Percentiles rank a stretch among this genome's conserved stretches.
Evolutionary conservation across 2,329 filamentous ascomycete genomes (phyloP).

Genomic region (Claviceps maximensis): DNA sequence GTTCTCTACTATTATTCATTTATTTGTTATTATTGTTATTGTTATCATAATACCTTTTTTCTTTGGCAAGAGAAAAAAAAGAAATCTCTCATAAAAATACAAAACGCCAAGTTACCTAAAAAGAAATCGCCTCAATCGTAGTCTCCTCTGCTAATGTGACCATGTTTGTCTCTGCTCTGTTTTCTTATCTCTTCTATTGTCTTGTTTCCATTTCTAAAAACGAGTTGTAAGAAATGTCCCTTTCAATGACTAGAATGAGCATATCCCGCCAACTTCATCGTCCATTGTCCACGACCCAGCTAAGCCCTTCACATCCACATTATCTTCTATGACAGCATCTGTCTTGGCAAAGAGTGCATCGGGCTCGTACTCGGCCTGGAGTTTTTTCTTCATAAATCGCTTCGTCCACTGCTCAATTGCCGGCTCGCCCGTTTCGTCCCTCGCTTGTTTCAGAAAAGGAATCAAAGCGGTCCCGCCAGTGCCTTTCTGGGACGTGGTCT

Average conservation of each 20-base stretch:
- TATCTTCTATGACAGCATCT: slow-evolving; percentile 26
- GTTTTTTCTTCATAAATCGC: slow-evolving; percentile 42
- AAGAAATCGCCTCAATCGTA: too few relatives aligned
- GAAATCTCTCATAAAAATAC: too few relatives aligned
- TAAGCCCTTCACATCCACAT: slow-evolving; percentile 48
- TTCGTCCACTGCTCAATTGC: slow-evolving; percentile 57
- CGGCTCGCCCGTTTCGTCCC: slow-evolving; percentile 90
- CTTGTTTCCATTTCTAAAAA: neutral
- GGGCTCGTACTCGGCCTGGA: slow-evolving; percentile 33
- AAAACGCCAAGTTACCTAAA: too few relatives aligned
- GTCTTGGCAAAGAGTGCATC: slow-evolving; percentile 47
- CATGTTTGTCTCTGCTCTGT: neutral
- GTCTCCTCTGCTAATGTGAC: too few relatives aligned
- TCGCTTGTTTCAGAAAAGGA: slow-evolving; percentile 88
- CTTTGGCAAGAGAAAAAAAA: too few relatives aligned
- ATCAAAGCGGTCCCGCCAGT: slow-evolving; percentile 92
- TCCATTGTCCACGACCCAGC: slow-evolving; percentile 84
- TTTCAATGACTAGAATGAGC: slow-evolving; percentile 21
- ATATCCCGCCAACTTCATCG: slow-evolving; percentile 57
- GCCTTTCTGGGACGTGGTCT: slow-evolving; percentile 56
- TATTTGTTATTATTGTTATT: too few relatives aligned
- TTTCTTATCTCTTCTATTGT: neutral
- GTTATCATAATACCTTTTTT: too few relatives aligned
- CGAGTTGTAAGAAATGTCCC: slow-evolving; percentile 17
- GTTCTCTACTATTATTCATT: too few relatives aligned